Evolutionary conservation across 108 stramenopile species (phyloP).

Genomic region (Conticribra guillardii): DNA sequence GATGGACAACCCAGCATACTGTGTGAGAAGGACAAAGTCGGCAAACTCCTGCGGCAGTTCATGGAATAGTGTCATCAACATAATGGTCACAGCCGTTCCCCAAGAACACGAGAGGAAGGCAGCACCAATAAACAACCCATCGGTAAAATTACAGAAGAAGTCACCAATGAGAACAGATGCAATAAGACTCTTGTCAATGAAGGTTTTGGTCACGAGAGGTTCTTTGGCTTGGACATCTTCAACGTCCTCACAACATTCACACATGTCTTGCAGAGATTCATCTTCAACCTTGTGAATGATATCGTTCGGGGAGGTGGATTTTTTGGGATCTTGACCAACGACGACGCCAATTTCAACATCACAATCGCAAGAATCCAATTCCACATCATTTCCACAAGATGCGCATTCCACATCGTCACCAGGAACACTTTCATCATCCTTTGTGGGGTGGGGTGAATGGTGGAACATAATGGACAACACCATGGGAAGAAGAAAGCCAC

Average conservation of each 20-base stretch:
- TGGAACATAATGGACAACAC: constrained; percentile 59
- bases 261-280: too few species aligned
- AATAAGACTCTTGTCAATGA: constrained; percentile 44
- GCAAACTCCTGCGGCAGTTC: constrained; percentile 86
- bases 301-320: background rate
- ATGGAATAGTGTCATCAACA: constrained; percentile 69
- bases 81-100: constrained; percentile 55
- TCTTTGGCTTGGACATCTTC: background rate
- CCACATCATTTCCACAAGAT: background rate
- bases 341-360: background rate
- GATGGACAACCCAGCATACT: constrained; percentile 58
- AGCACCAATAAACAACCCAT: constrained; percentile 85
- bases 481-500: constrained; percentile 71
- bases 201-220: constrained; percentile 5
- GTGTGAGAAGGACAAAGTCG: constrained; percentile 77
- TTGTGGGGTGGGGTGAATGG: constrained; percentile 13
- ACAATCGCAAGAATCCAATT: background rate
- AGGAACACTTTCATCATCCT: background rate
- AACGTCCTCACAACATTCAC: too few species aligned
- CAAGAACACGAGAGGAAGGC: constrained; percentile 62
- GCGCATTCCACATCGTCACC: background rate
- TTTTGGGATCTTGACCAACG: too few species aligned
- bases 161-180: constrained; percentile 65
- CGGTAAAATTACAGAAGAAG: constrained; percentile 78
- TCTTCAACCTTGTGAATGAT: background rate